A percentile compares a stretch with the other conserved stretches of the same genome.
Conservation (phyloP, 257 asterid genomes). For the Leptodermis oblonga region DNA sequence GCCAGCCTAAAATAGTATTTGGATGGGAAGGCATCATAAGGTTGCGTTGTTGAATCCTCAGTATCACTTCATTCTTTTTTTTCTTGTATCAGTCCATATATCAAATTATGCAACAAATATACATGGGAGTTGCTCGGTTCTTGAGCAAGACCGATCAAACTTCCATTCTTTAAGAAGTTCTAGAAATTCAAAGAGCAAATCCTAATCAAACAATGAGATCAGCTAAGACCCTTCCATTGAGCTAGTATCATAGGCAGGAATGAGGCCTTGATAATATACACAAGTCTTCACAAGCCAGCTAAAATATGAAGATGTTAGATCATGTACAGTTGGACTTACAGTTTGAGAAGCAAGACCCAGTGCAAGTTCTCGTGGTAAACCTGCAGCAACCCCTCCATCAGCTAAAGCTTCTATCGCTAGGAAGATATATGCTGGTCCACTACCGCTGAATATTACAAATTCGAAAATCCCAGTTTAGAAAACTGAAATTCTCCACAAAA, state of each 20-base stretch:
- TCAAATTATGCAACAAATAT: background rate
- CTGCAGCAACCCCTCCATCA: slow-evolving; percentile 99
- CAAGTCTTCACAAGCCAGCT: background rate
- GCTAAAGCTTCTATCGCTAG: slow-evolving; percentile 97
- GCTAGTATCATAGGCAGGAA: background rate
- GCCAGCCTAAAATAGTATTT: background rate
- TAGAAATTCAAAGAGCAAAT: background rate
- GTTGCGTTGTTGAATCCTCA: background rate
- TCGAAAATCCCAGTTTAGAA: slow-evolving; percentile 12
- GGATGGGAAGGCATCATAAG: background rate
- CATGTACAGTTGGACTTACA: slow-evolving; percentile 34
- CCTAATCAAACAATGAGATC: background rate
- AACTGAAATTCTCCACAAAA: background rate
- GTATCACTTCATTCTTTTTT: background rate
- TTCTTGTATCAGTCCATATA: background rate
- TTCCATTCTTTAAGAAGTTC: background rate
- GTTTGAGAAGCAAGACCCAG: slow-evolving; percentile 93
- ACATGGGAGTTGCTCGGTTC: background rate
- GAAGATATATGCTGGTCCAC: slow-evolving; percentile 92
- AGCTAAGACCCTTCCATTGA: background rate
- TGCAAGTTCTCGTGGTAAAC: slow-evolving; percentile 89
- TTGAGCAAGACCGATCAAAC: background rate
- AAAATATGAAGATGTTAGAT: background rate
- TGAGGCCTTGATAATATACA: background rate
- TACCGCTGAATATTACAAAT: slow-evolving; percentile 56